Evolutionary conservation across 2,329 filamentous ascomycete species (phyloP), one percentile per base, ranked within the genome.

Genomic region (Byssothecium circinans): DNA sequence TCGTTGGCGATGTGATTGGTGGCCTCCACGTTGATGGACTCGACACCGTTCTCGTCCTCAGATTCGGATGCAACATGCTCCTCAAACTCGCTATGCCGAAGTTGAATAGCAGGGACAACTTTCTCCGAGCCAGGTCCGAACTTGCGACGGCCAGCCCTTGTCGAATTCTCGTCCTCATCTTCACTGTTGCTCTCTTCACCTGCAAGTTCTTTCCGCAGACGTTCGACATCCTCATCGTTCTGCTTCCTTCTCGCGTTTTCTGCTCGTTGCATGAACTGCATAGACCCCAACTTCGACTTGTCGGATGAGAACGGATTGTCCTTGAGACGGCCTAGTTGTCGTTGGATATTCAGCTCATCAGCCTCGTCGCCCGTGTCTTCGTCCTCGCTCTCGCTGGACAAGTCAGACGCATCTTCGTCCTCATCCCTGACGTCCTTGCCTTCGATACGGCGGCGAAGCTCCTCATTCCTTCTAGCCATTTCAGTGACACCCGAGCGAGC

Each of bases 231-330:
- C 46, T 88, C 87, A 60, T 96, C 89, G 58, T 97, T 96, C 47
- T 84, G 81, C 53, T 86, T 83, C 69, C 86, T 91, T 61, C 84
- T 84, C 30, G 84, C 79, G 22, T 86, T 87, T 63, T 96, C 91
- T 1, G 91, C 89, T 57, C 87, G 90, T 61, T 87, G 84, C 94
- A 99, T 97, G 68, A 99, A 99, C 52, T 89, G 89, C 86, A 99
- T 90, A 42, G 82, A 81, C 71, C 89, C 84, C 6, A 99, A 75
- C 59, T 83, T 86, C 12, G 86, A 85, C 30, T 62, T 52, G 17
- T 82, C 83, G 4, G 83, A 84, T 1, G 81, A 82, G 41, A 67
- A 68, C 34, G 83, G 84, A 46, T 72, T 70, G 25, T 68, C 63
- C 34, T 75, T 60, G 5, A 71, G 52, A 39, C 70, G 70, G 22